phyloP scores from a whole-genome alignment of 257 asterid genomes.

The Eucommia ulmoides region DNA sequence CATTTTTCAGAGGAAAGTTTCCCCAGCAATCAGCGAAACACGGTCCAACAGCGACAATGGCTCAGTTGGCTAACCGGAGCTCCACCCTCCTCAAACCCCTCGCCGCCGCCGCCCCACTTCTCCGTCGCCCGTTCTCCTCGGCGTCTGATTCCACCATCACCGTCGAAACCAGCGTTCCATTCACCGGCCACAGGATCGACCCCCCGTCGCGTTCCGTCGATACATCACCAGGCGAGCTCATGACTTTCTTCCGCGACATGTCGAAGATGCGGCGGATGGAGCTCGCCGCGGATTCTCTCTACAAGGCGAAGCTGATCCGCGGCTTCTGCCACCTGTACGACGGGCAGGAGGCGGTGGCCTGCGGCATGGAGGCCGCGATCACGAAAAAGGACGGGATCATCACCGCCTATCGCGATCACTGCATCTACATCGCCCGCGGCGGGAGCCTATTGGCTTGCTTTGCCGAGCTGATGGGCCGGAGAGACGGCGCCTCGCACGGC shows the following conservation, averaged over 20 bases:
- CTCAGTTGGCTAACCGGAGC: slow-evolving; percentile 47
- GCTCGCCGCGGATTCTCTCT: slow-evolving; percentile 92
- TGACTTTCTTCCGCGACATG: slow-evolving; percentile 76
- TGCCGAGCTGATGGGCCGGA: slow-evolving; percentile 79
- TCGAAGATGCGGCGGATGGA: slow-evolving; percentile 93
- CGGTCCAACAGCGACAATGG: slow-evolving; percentile 37
- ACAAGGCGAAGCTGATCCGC: slow-evolving; percentile 82
- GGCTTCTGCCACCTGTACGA: slow-evolving; percentile 96
- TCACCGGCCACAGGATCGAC: slow-evolving; percentile 79
- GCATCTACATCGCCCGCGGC: slow-evolving; percentile 34
- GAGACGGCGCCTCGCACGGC: slow-evolving; percentile 83
- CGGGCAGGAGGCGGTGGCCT: slow-evolving; percentile 87
- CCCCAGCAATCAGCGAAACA: no score
- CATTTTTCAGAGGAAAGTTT: no score
- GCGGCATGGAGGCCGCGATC: slow-evolving; percentile 94
- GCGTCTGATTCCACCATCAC: slow-evolving; percentile 49
- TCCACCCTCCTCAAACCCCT: slow-evolving; percentile 27
- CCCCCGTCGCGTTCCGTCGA: slow-evolving; percentile 82
- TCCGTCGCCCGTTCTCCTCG: slow-evolving; percentile 37
- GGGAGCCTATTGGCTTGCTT: neutral
- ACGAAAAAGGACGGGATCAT: slow-evolving; percentile 59
- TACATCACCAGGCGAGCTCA: slow-evolving; percentile 51
- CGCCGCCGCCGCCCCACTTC: slow-evolving; percentile 21
- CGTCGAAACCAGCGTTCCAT: slow-evolving; percentile 77
- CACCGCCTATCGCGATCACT: slow-evolving; percentile 74